phyloP scores from a whole-genome alignment of 441 rosid genomes.

The Corymbia calophylla region DNA sequence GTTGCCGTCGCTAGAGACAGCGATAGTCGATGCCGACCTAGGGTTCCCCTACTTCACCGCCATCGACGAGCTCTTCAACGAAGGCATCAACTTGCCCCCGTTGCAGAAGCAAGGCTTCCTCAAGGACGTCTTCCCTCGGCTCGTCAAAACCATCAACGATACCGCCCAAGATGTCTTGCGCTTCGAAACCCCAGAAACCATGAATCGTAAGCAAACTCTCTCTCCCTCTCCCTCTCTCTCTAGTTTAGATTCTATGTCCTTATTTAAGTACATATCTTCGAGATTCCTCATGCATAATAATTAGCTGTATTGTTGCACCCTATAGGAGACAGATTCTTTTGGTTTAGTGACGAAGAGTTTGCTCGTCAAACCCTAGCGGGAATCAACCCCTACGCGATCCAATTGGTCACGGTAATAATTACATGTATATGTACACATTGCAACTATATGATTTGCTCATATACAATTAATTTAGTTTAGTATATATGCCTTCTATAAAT shows the following conservation, averaged over 20 bases:
- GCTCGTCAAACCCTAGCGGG: constrained; percentile 75
- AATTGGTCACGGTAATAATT: constrained; percentile 38
- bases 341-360: constrained; percentile 71
- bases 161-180: constrained; percentile 33
- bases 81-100: constrained; percentile 46
- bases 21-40: constrained; percentile 16
- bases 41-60: constrained; percentile 52
- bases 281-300: background rate
- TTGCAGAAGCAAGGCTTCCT: constrained; percentile 20
- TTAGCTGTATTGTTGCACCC: background rate
- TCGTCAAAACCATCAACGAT: constrained; percentile 31
- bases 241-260: background rate
- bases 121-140: constrained; percentile 39
- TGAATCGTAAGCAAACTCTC: constrained; percentile 25
- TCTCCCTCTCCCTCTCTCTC: background rate
- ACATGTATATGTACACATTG: background rate
- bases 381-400: constrained; percentile 51
- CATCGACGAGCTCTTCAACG: constrained; percentile 52
- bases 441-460: background rate
- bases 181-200: constrained; percentile 43
- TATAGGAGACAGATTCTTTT: constrained; percentile 59
- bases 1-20: constrained; percentile 31
- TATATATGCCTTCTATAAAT: background rate
- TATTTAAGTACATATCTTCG: background rate
- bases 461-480: background rate